Base-by-base conservation (phyloP, 2,329 filamentous ascomycete genomes). In the Zalaria sp. region DNA sequence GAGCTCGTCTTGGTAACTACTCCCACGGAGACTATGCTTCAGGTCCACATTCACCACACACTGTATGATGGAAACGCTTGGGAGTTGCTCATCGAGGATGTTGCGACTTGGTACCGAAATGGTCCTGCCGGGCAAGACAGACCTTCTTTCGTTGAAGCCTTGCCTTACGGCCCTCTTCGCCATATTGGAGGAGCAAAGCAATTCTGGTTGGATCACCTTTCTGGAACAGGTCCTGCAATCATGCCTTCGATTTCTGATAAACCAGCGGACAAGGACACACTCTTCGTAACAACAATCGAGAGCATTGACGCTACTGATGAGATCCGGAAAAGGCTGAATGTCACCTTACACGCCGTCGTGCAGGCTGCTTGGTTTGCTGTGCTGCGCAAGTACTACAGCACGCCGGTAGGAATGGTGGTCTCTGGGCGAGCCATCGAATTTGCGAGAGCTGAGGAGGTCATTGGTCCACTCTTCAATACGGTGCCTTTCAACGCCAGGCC, bases 401-500 rank as follows among this genome's bases (percentile, higher is more conserved):
- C 41, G 31, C 39, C 75, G 0, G 66, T 88, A 9, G 89, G 89
- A 1, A 64, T 93, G 18, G 72, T 95, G 8, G 72, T 84, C 0
- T 91, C 87, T 5, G 89, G 88, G 1, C 73, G 88, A 45, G 74
- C 77, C 0, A 73, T 93, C 4, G 74, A 83, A 35, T 62, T 86
- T 8, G 70, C 79, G 5, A 67, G 68, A 2, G 72, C 79, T 2
- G 81, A 87, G 37, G 55, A 68, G 25, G 74, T 83, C 1, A 72
- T 91, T 35, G 89, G 88, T 0, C 88, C 89, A 0, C 63, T 95
- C 18, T 93, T 95, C 69, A 95, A 95, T 55, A 94, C 87, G 0
- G 65, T 95, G 1, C 86, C 88, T 0, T 86, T 82, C 55, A 69
- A 74, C 42, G 60, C 77, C 29, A 54, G 63, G 4, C 49, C 72